These are phyloP conservation scores for Melanomma pulvis-pyrius DNA, from an alignment of 495 filamentous ascomycete species.

Conservation along the genomic window DNA sequence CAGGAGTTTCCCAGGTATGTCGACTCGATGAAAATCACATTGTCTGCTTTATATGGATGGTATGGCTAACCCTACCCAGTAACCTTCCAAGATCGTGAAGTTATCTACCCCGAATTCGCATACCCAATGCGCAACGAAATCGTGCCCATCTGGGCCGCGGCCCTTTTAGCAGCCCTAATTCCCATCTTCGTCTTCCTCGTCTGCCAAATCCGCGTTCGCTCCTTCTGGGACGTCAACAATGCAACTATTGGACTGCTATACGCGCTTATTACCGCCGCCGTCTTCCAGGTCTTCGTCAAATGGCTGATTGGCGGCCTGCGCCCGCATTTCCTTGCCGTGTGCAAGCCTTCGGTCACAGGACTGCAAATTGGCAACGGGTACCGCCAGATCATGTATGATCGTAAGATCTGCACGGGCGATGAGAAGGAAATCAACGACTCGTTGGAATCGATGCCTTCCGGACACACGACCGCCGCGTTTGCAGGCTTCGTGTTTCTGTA, in stretches of 20 bases:
- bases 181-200: slow-evolving; percentile 56
- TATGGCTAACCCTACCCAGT: slow-evolving; percentile 38
- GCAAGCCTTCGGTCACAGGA: slow-evolving; percentile 47
- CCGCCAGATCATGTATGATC: slow-evolving; percentile 53
- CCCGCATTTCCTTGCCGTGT: slow-evolving; percentile 58
- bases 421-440: slow-evolving; percentile 52
- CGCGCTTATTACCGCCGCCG: slow-evolving; percentile 59
- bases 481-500: slow-evolving; percentile 56
- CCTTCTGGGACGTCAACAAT: slow-evolving; percentile 70
- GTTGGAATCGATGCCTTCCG: slow-evolving; percentile 55
- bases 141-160: slow-evolving; percentile 62
- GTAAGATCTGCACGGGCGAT: slow-evolving; percentile 55
- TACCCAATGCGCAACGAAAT: slow-evolving; percentile 65
- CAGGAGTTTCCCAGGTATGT: slow-evolving; percentile 54
- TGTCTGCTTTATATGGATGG: no score
- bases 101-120: slow-evolving; percentile 64
- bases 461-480: slow-evolving; percentile 58
- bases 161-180: slow-evolving; percentile 56
- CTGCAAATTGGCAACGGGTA: slow-evolving; percentile 50
- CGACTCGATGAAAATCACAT: no score
- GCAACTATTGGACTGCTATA: slow-evolving; percentile 63
- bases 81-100: slow-evolving; percentile 59
- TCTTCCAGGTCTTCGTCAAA: slow-evolving; percentile 60
- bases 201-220: slow-evolving; percentile 60
- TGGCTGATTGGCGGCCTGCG: slow-evolving; percentile 55